phyloP scores from a whole-genome alignment of 805 yeast species.

The Clavispora phyllophila region DNA sequence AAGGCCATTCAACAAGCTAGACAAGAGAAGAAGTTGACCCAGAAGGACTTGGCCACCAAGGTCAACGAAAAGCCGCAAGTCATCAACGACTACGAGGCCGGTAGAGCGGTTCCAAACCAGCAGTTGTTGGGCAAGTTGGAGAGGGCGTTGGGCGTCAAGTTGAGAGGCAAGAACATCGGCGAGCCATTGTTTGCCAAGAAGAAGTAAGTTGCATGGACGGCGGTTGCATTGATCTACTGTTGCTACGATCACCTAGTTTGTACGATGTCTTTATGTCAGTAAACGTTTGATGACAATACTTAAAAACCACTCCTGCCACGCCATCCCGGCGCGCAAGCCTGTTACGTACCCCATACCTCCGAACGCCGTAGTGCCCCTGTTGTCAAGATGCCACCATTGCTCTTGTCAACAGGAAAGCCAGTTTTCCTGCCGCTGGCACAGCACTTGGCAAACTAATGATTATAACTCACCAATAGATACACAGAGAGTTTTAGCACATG shows the following conservation, averaged over 20 bases:
- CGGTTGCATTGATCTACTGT: background rate
- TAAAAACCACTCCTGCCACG: background rate
- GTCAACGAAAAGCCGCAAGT: conserved; percentile 94
- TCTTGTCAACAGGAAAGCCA: no score
- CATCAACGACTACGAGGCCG: conserved; percentile 94
- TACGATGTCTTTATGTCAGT: background rate
- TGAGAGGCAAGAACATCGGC: conserved; percentile 95
- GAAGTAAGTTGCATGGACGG: conserved; percentile 20
- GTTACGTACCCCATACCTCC: background rate
- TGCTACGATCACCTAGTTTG: background rate
- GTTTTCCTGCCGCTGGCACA: background rate
- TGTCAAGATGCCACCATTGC: no score
- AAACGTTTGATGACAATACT: conserved; percentile 1
- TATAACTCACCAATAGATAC: no score
- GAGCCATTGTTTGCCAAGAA: conserved; percentile 69
- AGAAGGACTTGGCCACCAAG: conserved; percentile 94
- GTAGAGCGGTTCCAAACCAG: conserved; percentile 94
- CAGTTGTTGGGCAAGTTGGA: conserved; percentile 89
- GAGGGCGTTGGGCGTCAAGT: conserved; percentile 88
- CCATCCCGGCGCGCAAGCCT: background rate
- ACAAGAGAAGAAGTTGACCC: conserved; percentile 82
- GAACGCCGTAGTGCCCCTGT: no score
- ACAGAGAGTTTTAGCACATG: no score
- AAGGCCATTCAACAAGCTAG: conserved; percentile 81
- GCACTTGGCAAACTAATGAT: no score